Percentiles rank a stretch among this genome's conserved stretches.
Evolutionary conservation across 2,329 filamentous ascomycete genomes (phyloP).

Genomic region (Fusarium napiforme): DNA sequence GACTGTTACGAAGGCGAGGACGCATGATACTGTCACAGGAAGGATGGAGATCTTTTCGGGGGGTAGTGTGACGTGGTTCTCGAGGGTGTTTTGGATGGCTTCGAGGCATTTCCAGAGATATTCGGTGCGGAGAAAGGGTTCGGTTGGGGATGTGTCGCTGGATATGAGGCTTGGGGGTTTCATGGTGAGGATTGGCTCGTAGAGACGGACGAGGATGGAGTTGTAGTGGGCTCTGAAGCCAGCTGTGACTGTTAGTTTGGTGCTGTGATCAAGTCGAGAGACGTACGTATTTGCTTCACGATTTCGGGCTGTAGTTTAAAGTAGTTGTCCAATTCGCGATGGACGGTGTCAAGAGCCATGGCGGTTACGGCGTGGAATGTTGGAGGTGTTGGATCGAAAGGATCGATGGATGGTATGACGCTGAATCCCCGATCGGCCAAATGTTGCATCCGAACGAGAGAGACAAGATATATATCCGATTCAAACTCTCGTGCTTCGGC

Average conservation of each 20-base stretch:
- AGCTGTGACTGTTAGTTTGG: slow-evolving; percentile 32
- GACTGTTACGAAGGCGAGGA: slow-evolving; percentile 50
- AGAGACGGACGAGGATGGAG: slow-evolving; percentile 49
- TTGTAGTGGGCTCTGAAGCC: slow-evolving; percentile 51
- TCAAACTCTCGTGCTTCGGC: slow-evolving; percentile 43
- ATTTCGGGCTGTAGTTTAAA: slow-evolving; percentile 34
- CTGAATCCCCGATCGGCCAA: slow-evolving; percentile 46
- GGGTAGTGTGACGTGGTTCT: slow-evolving; percentile 43
- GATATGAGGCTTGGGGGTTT: slow-evolving; percentile 30
- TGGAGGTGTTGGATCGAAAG: slow-evolving; percentile 32
- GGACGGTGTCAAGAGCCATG: slow-evolving; percentile 49
- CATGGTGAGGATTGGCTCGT: slow-evolving; percentile 52
- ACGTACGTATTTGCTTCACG: slow-evolving; percentile 38
- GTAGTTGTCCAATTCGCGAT: slow-evolving; percentile 49
- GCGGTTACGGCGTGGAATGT: slow-evolving; percentile 43
- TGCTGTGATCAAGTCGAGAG: rapidly evolving
- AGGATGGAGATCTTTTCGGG: slow-evolving; percentile 42
- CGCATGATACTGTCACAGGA: slow-evolving; percentile 45
- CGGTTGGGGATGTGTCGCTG: slow-evolving; percentile 16
- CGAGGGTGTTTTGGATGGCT: slow-evolving; percentile 42
- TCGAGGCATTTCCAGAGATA: slow-evolving; percentile 53
- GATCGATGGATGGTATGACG: slow-evolving; percentile 37
- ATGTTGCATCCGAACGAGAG: slow-evolving; percentile 50
- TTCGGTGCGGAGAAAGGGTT: slow-evolving; percentile 47
- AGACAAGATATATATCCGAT: slow-evolving; percentile 49